Percentiles rank a stretch among this genome's conserved stretches.
phyloP scores from a whole-genome alignment of 306 rosid species.

The Macrotyloma uniflorum region DNA sequence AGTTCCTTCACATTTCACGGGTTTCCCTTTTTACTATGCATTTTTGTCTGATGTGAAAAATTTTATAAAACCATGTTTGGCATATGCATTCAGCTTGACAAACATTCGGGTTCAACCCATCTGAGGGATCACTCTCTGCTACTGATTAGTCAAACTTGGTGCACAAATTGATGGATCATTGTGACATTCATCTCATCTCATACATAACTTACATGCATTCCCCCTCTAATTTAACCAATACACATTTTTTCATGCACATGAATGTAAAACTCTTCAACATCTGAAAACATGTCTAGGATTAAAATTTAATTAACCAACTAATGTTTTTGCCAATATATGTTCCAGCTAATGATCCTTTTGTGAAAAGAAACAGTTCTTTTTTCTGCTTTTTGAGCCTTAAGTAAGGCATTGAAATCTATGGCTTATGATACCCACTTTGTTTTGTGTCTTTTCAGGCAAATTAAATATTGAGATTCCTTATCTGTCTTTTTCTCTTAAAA shows the following conservation, averaged over 20 bases:
- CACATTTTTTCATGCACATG: too few relatives aligned
- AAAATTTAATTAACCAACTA: conserved; percentile 8
- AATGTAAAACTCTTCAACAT: too few relatives aligned
- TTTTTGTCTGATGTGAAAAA: background rate
- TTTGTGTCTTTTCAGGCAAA: conserved; percentile 40
- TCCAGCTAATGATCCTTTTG: background rate
- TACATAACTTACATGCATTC: background rate
- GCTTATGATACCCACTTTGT: conserved; percentile 19
- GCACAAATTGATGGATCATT: background rate
- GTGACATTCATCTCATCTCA: conserved; percentile 19
- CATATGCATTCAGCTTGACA: conserved; percentile 31
- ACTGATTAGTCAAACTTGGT: conserved; percentile 22
- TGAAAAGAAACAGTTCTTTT: background rate
- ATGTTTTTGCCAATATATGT: too few relatives aligned
- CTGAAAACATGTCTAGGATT: background rate
- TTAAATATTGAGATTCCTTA: background rate
- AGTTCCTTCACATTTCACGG: conserved; percentile 46
- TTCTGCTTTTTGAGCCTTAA: conserved; percentile 34
- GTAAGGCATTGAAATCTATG: conserved; percentile 35
- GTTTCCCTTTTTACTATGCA: conserved; percentile 16
- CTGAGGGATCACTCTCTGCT: conserved; percentile 1
- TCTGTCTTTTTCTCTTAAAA: background rate
- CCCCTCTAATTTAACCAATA: background rate
- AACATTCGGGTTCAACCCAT: conserved; percentile 1
- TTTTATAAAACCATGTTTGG: background rate